A percentile compares a stretch with the other conserved stretches of the same genome.
phyloP scores from a whole-genome alignment of 1,284 basidiomycete species.

The Schizophyllum amplum region DNA sequence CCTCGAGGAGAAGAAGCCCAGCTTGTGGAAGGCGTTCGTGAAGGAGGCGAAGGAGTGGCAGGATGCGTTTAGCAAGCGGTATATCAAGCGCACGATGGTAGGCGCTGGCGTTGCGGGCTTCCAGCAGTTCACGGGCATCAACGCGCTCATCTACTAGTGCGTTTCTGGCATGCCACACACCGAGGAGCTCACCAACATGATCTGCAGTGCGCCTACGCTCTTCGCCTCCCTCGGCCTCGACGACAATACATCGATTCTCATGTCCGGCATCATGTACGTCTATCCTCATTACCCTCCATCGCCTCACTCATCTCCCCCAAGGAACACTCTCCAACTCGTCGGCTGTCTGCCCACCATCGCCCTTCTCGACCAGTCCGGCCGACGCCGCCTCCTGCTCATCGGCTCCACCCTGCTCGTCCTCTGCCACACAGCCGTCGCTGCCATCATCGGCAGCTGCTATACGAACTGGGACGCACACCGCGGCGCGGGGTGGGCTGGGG shows the following conservation, averaged over 20 bases:
- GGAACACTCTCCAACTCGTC: conserved; percentile 45
- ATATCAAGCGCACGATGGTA: background rate
- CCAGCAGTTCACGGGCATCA: conserved; percentile 27
- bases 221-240: background rate
- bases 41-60: background rate
- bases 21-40: background rate
- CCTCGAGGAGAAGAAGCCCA: background rate
- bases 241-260: background rate
- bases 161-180: background rate
- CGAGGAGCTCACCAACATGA: background rate
- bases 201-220: background rate
- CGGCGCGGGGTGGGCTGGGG: conserved; percentile 13
- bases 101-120: background rate
- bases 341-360: conserved; percentile 53
- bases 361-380: conserved; percentile 46
- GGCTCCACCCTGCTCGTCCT: conserved; percentile 36
- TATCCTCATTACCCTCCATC: too few species aligned
- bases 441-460: conserved; percentile 31
- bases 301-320: too few species aligned
- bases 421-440: conserved; percentile 35
- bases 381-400: conserved; percentile 39
- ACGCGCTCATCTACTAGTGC: background rate
- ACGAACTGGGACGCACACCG: conserved; percentile 26
- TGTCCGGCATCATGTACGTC: background rate
- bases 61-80: background rate